Percentiles rank a stretch among this genome's conserved stretches.
Conservation (phyloP, 768 basidiomycete species). For the Mycena rebaudengoi region DNA sequence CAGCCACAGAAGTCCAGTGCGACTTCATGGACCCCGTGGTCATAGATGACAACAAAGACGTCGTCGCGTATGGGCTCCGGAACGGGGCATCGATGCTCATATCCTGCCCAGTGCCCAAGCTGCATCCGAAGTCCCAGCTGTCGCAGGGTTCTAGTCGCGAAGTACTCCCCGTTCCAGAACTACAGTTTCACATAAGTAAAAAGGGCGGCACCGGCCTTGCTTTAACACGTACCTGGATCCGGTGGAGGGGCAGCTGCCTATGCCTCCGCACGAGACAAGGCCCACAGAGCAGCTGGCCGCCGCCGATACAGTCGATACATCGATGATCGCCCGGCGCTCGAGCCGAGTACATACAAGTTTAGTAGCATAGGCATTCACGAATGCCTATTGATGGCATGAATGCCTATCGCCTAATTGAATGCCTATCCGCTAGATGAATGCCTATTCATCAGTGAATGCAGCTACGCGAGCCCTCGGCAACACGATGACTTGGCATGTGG, state of each 20-base stretch:
- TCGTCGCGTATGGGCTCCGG: background rate
- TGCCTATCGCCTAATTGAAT: too few species aligned
- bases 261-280: background rate
- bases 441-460: too few species aligned
- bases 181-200: background rate
- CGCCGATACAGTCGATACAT: background rate
- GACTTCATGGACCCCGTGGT: conserved; percentile 22
- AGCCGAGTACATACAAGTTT: too few species aligned
- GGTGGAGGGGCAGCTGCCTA: background rate
- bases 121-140: conserved; percentile 2
- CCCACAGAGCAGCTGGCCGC: background rate
- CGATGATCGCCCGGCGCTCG: background rate
- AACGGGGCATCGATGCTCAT: background rate
- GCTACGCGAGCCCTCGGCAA: too few species aligned
- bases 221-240: background rate
- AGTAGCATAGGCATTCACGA: too few species aligned
- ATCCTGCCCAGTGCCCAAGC: background rate
- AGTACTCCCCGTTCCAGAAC: background rate
- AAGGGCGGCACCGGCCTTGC: too few species aligned
- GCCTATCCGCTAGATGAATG: too few species aligned
- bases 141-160: background rate
- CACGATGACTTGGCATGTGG: too few species aligned
- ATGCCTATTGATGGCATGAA: too few species aligned
- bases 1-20: conserved; percentile 26
- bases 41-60: background rate